phyloP scores from a whole-genome alignment of 805 yeast genomes.

The Pichia phayaonensis region DNA sequence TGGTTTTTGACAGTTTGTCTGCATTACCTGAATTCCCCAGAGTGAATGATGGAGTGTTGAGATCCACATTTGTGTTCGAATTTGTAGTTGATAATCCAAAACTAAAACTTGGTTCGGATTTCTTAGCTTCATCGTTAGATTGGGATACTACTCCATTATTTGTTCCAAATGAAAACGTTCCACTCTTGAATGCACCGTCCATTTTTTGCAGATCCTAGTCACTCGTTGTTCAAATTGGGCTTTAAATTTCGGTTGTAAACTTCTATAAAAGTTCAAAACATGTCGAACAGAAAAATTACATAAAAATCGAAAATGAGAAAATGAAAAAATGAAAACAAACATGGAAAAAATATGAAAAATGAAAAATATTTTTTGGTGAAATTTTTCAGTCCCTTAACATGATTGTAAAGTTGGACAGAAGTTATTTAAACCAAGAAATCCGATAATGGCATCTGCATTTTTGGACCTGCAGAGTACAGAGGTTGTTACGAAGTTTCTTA shows the following conservation, averaged over 20 bases:
- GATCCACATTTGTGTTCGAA: background rate
- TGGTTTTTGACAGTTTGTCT: background rate
- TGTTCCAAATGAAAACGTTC: background rate
- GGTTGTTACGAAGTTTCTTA: constrained; percentile 46
- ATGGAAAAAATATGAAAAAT: no score
- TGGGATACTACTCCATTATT: background rate
- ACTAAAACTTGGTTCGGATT: background rate
- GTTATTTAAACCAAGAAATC: background rate
- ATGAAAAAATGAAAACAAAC: background rate
- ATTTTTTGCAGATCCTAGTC: background rate
- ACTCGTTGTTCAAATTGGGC: no score
- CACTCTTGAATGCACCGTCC: background rate
- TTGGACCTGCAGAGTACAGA: constrained; percentile 31
- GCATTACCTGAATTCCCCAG: background rate
- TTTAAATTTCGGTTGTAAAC: no score
- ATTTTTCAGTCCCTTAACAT: background rate
- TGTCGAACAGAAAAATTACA: background rate
- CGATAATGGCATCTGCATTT: background rate
- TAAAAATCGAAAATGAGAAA: background rate
- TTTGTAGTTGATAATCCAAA: background rate
- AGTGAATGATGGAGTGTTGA: background rate
- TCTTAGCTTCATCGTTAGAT: background rate
- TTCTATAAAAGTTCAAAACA: background rate
- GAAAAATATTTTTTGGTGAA: background rate
- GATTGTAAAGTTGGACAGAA: background rate